Base-by-base conservation (phyloP, 2,329 filamentous ascomycete species). In the Fusarium stilboides region DNA sequence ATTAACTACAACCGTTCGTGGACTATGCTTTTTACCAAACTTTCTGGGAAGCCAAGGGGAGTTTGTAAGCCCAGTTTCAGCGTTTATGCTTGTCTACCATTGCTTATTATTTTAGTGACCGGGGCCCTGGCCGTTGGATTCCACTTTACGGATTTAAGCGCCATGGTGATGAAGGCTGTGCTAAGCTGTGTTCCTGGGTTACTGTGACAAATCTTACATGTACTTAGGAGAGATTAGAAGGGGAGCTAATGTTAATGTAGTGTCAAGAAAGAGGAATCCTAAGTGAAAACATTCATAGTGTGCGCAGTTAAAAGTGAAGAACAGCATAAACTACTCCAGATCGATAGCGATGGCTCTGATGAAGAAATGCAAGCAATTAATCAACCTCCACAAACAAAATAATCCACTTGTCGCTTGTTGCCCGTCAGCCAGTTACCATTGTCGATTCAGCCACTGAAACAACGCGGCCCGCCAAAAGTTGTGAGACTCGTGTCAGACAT, bases 341-440 rank as follows among this genome's bases (percentile, higher is more conserved):
- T 36, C 34, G 2, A 55, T 19, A 31, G 13, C 8, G 8, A 15
- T 37, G 19, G 34, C n/a, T n/a, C 24, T 46, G 17, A 20, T 57
- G 34, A 68, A 68, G 62, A 69, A 67, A 69, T 69, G 67, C 46
- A 68, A 42, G 57, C 24, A 55, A 69, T 69, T 68, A 58, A 62
- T 44, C 17, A 46, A 46, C 65, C 56, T 65, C 65, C 64, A 63
- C 53, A 22, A 31, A 52, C 33, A 49, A 28, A 31, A 52, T 31
- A 49, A 42, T 36, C 34, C 46, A 44, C 37, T 31, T 10, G 36
- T 45, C 20, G 26, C 19, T 15, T 22, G 8, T 31, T 19, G 20
- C 52, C 28, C 22, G 14, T 22, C n/a, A 40, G n/a, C 55, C 26
- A 60, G 36, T 58, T 22, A 36, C 37, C 45, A 65, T 67, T 34